phyloP scores from a whole-genome alignment of 495 filamentous ascomycete species.

The Penicillium fimorum region DNA sequence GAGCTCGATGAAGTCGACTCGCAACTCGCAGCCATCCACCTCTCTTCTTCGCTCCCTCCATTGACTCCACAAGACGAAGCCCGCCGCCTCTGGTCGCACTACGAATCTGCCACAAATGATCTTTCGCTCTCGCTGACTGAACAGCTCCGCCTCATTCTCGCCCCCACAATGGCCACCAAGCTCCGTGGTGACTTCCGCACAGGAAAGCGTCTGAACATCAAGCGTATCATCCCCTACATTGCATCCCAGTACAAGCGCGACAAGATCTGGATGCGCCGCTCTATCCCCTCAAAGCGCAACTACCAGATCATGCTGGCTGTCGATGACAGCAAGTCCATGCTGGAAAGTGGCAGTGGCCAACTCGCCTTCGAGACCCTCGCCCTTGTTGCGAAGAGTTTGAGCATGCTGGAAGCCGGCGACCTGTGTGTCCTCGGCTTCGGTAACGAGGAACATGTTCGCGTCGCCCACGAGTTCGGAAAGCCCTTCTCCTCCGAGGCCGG shows the following conservation, averaged over 20 bases:
- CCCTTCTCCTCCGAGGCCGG: slow-evolving; percentile 84
- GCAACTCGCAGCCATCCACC: slow-evolving; percentile 69
- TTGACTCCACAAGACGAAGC: slow-evolving; percentile 58
- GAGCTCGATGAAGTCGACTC: slow-evolving; percentile 70
- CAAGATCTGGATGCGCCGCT: slow-evolving; percentile 99
- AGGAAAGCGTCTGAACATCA: slow-evolving; percentile 97
- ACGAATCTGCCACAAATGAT: slow-evolving; percentile 77
- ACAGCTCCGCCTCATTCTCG: slow-evolving; percentile 91
- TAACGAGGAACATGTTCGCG: slow-evolving; percentile 64
- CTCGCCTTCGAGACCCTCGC: slow-evolving; percentile 91
- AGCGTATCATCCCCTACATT: slow-evolving; percentile 98
- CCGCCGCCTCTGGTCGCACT: slow-evolving; percentile 76
- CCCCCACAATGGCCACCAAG: slow-evolving; percentile 91
- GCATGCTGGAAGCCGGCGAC: slow-evolving; percentile 90
- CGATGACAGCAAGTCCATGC: slow-evolving; percentile 93
- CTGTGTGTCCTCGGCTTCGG: slow-evolving; percentile 89
- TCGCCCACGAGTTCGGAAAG: slow-evolving; percentile 83
- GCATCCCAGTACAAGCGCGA: slow-evolving; percentile 96
- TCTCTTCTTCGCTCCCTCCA: slow-evolving; percentile 47
- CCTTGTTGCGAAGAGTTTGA: slow-evolving; percentile 78
- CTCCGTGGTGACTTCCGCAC: slow-evolving; percentile 96
- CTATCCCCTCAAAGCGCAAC: slow-evolving; percentile 82
- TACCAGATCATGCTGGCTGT: slow-evolving; percentile 98
- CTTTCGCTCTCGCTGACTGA: slow-evolving; percentile 87
- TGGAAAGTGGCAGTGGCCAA: slow-evolving; percentile 61